Conservation (phyloP, 177 flowering plant species). For the Vitis hybrid region DNA sequence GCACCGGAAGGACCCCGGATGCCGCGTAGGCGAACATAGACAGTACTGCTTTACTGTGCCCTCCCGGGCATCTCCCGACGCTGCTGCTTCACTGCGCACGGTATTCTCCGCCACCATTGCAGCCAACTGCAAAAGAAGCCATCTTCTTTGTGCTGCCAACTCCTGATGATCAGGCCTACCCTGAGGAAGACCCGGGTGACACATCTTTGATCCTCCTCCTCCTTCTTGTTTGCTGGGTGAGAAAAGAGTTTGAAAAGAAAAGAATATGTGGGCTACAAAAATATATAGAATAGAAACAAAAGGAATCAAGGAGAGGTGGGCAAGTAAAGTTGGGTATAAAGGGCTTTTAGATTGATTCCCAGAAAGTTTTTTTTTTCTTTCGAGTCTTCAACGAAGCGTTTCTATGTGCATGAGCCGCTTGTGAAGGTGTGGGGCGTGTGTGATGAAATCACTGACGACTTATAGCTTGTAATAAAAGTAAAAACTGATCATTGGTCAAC, state of each 20-base stretch:
- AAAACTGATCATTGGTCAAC: no score
- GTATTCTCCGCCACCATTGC: not conserved
- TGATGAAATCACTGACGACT: no score
- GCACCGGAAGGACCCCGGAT: constrained; percentile 83
- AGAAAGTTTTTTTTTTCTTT: not conserved
- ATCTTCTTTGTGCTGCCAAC: constrained; percentile 14
- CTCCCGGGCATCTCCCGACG: constrained; percentile 10
- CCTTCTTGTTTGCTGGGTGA: not conserved
- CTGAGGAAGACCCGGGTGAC: constrained; percentile 24
- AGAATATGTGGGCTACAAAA: constrained; percentile 7
- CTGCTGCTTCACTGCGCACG: not conserved
- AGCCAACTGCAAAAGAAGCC: constrained; percentile 13
- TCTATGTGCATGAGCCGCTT: not conserved
- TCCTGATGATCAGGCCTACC: constrained; percentile 3
- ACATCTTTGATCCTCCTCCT: constrained; percentile 21
- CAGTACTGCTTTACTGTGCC: constrained; percentile 27
- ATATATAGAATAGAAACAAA: constrained; percentile 5
- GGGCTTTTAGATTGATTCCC: constrained; percentile 17
- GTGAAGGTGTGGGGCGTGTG: no score
- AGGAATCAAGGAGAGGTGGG: constrained; percentile 11
- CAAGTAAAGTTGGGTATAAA: constrained; percentile 16
- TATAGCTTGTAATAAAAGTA: no score
- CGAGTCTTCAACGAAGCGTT: constrained; percentile 1
- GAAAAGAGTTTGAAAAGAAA: not conserved
- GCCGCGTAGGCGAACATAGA: constrained; percentile 73